phyloP scores from a whole-genome alignment of 164 flowering plant species.

The Dillenia suffruticosa region DNA sequence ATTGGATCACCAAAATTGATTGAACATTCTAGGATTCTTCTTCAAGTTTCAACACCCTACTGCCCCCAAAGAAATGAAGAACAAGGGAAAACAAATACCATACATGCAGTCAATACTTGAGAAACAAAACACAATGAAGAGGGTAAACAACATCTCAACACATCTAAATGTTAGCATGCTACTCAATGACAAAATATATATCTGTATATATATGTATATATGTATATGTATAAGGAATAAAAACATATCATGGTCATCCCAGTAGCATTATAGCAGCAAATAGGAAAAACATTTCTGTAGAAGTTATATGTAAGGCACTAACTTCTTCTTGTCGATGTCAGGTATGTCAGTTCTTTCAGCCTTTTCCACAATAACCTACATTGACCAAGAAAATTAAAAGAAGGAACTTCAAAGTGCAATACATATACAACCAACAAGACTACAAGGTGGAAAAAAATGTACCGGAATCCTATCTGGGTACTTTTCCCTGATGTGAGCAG shows the following conservation, averaged over 20 bases:
- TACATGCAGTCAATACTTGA: too few species aligned
- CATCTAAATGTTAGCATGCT: too few species aligned
- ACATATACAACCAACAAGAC: neutral
- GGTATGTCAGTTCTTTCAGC: conserved; percentile 84
- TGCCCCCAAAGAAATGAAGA: too few species aligned
- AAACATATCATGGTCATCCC: too few species aligned
- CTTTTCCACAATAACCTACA: conserved; percentile 82
- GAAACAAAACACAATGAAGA: too few species aligned
- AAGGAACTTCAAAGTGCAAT: neutral
- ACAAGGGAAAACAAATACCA: too few species aligned
- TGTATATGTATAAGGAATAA: neutral
- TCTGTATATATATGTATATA: neutral
- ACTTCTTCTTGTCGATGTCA: conserved; percentile 93
- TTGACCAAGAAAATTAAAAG: neutral
- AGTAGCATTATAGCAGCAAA: too few species aligned
- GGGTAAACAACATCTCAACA: too few species aligned
- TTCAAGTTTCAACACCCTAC: too few species aligned
- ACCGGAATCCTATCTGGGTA: conserved; percentile 91
- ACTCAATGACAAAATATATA: neutral
- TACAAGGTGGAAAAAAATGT: conserved; percentile 3
- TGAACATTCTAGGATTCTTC: too few species aligned
- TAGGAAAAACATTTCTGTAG: neutral
- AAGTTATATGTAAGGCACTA: conserved; percentile 19
- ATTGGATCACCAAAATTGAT: too few species aligned
- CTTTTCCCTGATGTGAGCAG: conserved; percentile 80